Evolutionary conservation across 768 basidiomycete species (phyloP).

Genomic region (Mycena chlorophos): DNA sequence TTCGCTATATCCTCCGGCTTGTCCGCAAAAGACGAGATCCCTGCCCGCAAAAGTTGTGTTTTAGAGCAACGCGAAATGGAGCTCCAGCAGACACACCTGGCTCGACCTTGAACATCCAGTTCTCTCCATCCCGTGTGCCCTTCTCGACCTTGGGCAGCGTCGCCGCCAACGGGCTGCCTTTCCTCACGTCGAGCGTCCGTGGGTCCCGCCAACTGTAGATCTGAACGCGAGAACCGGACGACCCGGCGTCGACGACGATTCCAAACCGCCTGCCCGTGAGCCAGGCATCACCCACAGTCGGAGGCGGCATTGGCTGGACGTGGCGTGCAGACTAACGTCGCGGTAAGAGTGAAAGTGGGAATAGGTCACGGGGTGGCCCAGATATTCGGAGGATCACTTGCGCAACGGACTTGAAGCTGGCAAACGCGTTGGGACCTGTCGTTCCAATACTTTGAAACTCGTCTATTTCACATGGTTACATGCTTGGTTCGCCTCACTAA

Average conservation of each 20-base stretch:
- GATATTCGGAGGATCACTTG: too few species aligned
- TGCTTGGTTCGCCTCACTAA: too few species aligned
- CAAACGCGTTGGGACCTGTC: too few species aligned
- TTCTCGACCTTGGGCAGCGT: constrained; percentile 87
- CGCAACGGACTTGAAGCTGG: too few species aligned
- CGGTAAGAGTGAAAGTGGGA: too few species aligned
- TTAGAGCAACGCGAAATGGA: background rate
- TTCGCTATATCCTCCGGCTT: constrained; percentile 66
- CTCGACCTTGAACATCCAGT: constrained; percentile 90
- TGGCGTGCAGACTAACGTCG: background rate
- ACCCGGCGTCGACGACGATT: constrained; percentile 97
- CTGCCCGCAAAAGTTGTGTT: constrained; percentile 41
- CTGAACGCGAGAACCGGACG: constrained; percentile 92
- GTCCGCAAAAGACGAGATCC: constrained; percentile 80
- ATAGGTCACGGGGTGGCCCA: too few species aligned
- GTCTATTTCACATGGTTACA: too few species aligned
- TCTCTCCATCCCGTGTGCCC: constrained; percentile 75
- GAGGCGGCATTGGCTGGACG: constrained; percentile 63
- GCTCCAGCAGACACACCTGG: constrained; percentile 66
- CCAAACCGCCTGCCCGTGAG: constrained; percentile 81
- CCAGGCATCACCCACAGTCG: constrained; percentile 71
- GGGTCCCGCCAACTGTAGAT: constrained; percentile 97
- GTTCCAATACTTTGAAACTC: too few species aligned
- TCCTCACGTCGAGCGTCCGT: constrained; percentile 47
- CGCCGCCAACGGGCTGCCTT: constrained; percentile 52